A percentile compares a stretch with the other conserved stretches of the same genome.
Evolutionary conservation across 2,329 filamentous ascomycete species (phyloP).

Genomic region (Pyricularia pennisetigena): DNA sequence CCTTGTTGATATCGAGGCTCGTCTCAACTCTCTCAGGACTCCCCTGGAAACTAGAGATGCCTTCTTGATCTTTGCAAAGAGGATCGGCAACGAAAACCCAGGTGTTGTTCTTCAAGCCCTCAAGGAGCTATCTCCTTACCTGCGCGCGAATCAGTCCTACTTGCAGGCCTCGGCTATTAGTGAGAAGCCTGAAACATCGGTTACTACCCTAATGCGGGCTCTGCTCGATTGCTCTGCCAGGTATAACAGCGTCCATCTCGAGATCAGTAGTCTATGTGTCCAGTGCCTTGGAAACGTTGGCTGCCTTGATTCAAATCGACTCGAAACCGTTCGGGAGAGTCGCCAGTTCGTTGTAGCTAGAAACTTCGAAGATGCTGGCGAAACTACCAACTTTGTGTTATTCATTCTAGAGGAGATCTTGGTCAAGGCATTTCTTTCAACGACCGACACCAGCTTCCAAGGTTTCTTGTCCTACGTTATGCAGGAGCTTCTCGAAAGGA

Average conservation of each 20-base stretch:
- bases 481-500: conserved; percentile 77
- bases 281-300: conserved; percentile 82
- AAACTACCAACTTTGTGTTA: conserved; percentile 77
- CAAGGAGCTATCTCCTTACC: conserved; percentile 63
- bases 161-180: conserved; percentile 72
- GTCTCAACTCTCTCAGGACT: conserved; percentile 54
- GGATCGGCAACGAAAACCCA: conserved; percentile 74
- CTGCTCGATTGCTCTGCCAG: conserved; percentile 79
- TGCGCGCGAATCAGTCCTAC: conserved; percentile 64
- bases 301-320: conserved; percentile 81
- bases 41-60: conserved; percentile 56
- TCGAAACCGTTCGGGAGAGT: conserved; percentile 71
- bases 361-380: conserved; percentile 70
- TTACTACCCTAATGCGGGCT: conserved; percentile 62
- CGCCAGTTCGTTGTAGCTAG: conserved; percentile 77
- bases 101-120: conserved; percentile 78
- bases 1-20: conserved; percentile 56
- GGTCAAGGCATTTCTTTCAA: conserved; percentile 84
- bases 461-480: conserved; percentile 91
- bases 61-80: conserved; percentile 60
- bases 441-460: conserved; percentile 78
- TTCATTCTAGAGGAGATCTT: conserved; percentile 80
- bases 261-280: conserved; percentile 65
- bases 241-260: conserved; percentile 57
- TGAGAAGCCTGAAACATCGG: conserved; percentile 70